phyloP scores from a whole-genome alignment of 2,329 filamentous ascomycete species.

The Rhinocladiella similis region DNA sequence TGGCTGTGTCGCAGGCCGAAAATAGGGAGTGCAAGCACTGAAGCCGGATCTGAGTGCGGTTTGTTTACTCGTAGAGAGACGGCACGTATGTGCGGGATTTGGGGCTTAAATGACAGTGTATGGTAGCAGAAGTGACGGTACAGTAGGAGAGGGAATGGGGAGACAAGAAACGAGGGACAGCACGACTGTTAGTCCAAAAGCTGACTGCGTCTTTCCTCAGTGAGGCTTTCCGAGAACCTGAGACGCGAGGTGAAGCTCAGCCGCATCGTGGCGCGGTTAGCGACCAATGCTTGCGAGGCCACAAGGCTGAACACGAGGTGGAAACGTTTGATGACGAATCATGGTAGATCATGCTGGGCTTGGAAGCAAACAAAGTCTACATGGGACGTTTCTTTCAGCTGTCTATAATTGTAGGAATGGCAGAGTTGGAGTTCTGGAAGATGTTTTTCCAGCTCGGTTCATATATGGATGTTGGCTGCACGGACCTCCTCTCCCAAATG shows the following conservation, averaged over 20 bases:
- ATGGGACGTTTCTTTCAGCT: neutral
- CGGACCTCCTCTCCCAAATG: no score
- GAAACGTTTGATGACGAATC: neutral
- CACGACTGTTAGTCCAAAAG: neutral
- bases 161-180: neutral
- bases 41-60: no score
- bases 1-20: no score
- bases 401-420: no score
- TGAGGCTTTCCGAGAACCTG: neutral
- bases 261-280: conserved; percentile 1
- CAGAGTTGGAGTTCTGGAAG: no score
- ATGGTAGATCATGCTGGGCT: neutral
- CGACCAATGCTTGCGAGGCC: neutral
- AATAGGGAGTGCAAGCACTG: no score
- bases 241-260: conserved; percentile 7
- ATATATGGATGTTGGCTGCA: no score
- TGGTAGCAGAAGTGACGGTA: no score
- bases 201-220: neutral
- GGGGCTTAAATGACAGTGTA: no score
- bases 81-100: no score
- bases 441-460: no score
- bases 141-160: neutral
- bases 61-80: no score
- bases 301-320: conserved; percentile 3
- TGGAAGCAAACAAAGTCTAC: neutral